Base-by-base conservation (phyloP, 805 yeast species). In the Ogataea pini region DNA sequence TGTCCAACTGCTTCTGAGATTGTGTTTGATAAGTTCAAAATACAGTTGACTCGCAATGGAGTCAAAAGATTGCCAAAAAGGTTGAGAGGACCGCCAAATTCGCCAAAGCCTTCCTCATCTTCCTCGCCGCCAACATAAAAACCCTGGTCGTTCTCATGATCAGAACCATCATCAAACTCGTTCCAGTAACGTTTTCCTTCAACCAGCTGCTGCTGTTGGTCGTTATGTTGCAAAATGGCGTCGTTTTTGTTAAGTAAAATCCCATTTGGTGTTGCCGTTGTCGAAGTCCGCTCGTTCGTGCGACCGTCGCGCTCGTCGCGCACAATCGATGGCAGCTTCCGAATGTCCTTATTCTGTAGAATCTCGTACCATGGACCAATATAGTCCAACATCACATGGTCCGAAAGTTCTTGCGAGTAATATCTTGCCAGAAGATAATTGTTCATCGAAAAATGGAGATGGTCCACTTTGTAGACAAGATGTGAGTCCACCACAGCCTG, bases 141-240 rank as follows among this genome's bases (percentile, higher is more conserved):
- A 4, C 70, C 72, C 6, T 57, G 68, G 28, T 62, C 70, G 27
- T 70, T 72, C 46, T 59, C 60, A 68, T 48, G 78, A 49, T 81
- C 86, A 0, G 83, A 80, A 0, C 77, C 78, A 56, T 82, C 72
- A 57, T 82, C 87, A 59, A 82, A 82, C 64, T 82, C 87, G 58
- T 82, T 82, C 87, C 87, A 82, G 61, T 82, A 82, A 39, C 83
- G 56, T 20, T 58, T 54, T 3, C 48, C 49, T 28, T 55, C 56
- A 5, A 44, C 20, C 16, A 49, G 40, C 20, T 49, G 50, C 32
- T 48, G 43, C 17, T 46, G 53, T 7, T 24, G 45, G 31, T 36
- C 48, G 25, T 22, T 22, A 33, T 28, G 50, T 36, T 28, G 36
- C 37, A n/a, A 36, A 10, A 27, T 16, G 7, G 48, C 54, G 16